A percentile compares a stretch with the other conserved stretches of the same genome.
Conservation (phyloP, 768 basidiomycete species). For the Boletus rubroflammeus region DNA sequence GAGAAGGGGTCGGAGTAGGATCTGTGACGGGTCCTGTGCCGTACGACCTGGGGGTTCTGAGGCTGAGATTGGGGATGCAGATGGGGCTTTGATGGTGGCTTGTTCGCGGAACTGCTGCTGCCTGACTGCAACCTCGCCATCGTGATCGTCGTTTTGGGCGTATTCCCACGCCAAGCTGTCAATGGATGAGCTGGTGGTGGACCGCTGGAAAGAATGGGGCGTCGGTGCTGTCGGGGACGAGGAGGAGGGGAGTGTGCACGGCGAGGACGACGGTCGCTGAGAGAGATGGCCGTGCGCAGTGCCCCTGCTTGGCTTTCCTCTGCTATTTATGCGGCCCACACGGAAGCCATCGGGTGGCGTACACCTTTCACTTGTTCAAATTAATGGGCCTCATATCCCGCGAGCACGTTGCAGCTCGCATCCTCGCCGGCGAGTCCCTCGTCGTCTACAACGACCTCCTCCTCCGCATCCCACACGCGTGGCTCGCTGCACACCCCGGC, state of each 20-base stretch:
- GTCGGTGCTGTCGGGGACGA: slow-evolving; percentile 12
- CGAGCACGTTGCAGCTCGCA: slow-evolving; percentile 60
- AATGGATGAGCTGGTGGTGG: neutral
- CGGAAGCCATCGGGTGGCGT: neutral
- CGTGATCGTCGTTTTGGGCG: neutral
- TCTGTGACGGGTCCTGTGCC: slow-evolving; percentile 38
- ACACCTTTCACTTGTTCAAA: neutral
- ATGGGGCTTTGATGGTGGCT: slow-evolving; percentile 26
- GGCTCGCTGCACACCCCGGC: slow-evolving; percentile 89
- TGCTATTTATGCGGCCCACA: slow-evolving; percentile 27
- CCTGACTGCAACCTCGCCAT: slow-evolving; percentile 18
- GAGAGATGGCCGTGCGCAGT: slow-evolving; percentile 6
- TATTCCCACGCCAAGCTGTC: slow-evolving; percentile 28
- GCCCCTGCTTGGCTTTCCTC: neutral
- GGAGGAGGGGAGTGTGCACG: slow-evolving; percentile 1
- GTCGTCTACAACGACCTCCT: slow-evolving; percentile 67
- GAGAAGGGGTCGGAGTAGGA: slow-evolving; percentile 54
- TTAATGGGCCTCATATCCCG: slow-evolving; percentile 39
- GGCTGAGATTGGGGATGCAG: slow-evolving; percentile 9
- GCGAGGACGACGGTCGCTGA: slow-evolving; percentile 2
- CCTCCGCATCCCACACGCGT: slow-evolving; percentile 62
- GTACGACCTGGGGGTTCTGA: slow-evolving; percentile 21
- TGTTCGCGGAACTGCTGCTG: slow-evolving; percentile 18
- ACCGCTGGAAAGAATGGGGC: neutral
- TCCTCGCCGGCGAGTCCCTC: slow-evolving; percentile 72